Conservation (phyloP, 2,329 filamentous ascomycete species). For the Pyrenochaeta sp. region DNA sequence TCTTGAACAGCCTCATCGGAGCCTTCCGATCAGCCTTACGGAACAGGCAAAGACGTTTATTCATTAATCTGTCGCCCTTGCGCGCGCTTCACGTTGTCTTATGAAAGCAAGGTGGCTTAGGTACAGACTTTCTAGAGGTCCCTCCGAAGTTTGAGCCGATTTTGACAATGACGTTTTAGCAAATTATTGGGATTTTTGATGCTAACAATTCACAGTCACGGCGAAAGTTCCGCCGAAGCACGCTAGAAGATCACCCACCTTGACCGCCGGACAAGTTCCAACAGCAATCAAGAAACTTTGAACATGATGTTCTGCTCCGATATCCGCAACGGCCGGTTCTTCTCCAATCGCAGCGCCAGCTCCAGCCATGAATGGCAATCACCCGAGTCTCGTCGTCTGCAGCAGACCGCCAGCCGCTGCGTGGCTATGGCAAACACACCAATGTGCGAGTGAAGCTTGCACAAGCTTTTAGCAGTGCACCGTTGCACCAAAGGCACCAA, state of each 20-base stretch:
- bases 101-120: conserved; percentile 4
- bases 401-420: neutral
- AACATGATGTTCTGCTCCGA: too few species aligned
- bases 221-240: too few species aligned
- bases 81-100: neutral
- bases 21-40: conserved; percentile 8
- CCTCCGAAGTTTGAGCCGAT: neutral
- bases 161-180: neutral
- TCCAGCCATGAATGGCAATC: neutral
- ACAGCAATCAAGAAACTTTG: too few species aligned
- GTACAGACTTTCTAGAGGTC: neutral
- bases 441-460: conserved; percentile 6
- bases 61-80: conserved; percentile 1
- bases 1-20: conserved; percentile 1
- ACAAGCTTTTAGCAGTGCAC: neutral
- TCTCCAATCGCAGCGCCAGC: neutral
- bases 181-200: too few species aligned
- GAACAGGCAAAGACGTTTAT: neutral
- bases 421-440: conserved; percentile 6
- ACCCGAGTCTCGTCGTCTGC: neutral
- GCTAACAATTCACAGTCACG: too few species aligned
- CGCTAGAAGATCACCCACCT: too few species aligned
- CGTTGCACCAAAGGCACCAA: neutral
- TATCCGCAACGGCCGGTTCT: neutral
- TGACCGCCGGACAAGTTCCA: too few species aligned